A percentile compares a stretch with the other conserved stretches of the same genome.
Conservation (phyloP, 441 rosid species). For the Gossypium gossypioides region DNA sequence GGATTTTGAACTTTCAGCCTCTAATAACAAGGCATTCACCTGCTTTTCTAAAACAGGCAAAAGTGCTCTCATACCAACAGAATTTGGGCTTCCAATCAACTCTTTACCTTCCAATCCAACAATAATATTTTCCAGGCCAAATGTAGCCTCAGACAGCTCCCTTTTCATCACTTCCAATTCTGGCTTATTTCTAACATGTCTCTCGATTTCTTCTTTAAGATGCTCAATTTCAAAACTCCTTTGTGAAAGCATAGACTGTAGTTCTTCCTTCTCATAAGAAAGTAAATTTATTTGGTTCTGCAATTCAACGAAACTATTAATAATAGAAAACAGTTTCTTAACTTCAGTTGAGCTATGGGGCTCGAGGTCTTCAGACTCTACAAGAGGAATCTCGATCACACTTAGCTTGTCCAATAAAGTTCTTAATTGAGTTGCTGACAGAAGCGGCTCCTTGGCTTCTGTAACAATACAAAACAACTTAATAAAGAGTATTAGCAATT, state of each 20-base stretch:
- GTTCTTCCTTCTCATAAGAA: conserved; percentile 43
- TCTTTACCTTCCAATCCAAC: conserved; percentile 41
- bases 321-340: conserved; percentile 46
- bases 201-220: conserved; percentile 43
- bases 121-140: conserved; percentile 48
- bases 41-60: conserved; percentile 49
- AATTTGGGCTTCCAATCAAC: conserved; percentile 30
- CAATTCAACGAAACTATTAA: conserved; percentile 44
- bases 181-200: conserved; percentile 19
- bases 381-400: conserved; percentile 26
- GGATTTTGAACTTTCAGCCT: conserved; percentile 54
- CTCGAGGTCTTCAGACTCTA: conserved; percentile 31
- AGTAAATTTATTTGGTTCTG: conserved; percentile 44
- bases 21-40: conserved; percentile 37
- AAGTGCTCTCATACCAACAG: conserved; percentile 31
- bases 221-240: conserved; percentile 51
- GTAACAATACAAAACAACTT: conserved; percentile 18
- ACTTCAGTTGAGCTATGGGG: conserved; percentile 35
- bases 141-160: conserved; percentile 43
- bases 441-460: conserved; percentile 44
- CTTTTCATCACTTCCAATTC: conserved; percentile 39
- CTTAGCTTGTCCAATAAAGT: conserved; percentile 51
- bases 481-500: neutral
- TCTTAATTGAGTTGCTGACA: conserved; percentile 47
- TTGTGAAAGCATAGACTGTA: conserved; percentile 39